phyloP scores from a whole-genome alignment of 345 rosid species.

The Carallia pectinifolia region DNA sequence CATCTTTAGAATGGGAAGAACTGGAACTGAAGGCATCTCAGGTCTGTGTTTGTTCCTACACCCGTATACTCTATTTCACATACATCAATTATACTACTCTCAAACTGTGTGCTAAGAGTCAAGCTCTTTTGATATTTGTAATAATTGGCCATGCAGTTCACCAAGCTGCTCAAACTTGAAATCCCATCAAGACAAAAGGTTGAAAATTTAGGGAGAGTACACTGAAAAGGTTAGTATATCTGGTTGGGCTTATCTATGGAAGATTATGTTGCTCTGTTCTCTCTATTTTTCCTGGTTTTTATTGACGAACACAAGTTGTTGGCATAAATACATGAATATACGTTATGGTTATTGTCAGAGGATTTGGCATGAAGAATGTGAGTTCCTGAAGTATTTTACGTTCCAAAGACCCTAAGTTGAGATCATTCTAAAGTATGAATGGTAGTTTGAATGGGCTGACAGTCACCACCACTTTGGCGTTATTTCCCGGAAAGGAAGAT shows the following conservation, averaged over 20 bases:
- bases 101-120: not conserved
- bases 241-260: not conserved
- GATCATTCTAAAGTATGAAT: not conserved
- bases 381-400: not conserved
- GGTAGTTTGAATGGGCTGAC: not conserved
- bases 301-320: not conserved
- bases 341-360: not conserved
- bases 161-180: constrained; percentile 72
- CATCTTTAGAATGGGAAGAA: constrained; percentile 84
- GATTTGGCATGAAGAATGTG: not conserved
- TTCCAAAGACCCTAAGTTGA: not conserved
- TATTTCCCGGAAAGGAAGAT: too few relatives aligned
- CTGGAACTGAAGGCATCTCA: constrained; percentile 89
- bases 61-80: not conserved
- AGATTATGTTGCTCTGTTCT: not conserved
- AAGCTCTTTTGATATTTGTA: not conserved
- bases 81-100: not conserved
- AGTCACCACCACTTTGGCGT: too few relatives aligned
- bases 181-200: constrained; percentile 41
- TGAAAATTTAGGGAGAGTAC: constrained; percentile 31
- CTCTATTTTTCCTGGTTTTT: not conserved
- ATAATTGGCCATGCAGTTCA: constrained; percentile 45
- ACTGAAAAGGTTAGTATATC: constrained; percentile 32
- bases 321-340: not conserved
- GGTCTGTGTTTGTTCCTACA: constrained; percentile 30